Percentiles rank a stretch among this genome's conserved stretches.
phyloP scores from a whole-genome alignment of 2,329 filamentous ascomycete genomes.

The Aspergillus novoparasiticus region DNA sequence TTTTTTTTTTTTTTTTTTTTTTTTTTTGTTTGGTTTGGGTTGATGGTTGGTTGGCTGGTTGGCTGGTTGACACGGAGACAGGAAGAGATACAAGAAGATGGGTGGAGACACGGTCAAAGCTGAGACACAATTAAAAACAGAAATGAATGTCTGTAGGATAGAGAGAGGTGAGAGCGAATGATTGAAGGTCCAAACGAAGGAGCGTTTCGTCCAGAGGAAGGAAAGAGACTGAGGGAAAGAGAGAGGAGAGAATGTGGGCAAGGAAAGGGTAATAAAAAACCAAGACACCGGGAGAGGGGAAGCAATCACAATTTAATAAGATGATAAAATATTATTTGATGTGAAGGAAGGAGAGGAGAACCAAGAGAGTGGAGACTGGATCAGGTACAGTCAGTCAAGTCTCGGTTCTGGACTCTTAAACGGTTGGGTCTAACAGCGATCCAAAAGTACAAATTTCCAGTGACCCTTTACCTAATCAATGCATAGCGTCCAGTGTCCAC shows the following conservation, averaged over 20 bases:
- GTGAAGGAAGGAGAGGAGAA: neutral
- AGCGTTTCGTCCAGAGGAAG: neutral
- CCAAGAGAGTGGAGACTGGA: neutral
- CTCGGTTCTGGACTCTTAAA: constrained; percentile 1
- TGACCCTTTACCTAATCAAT: constrained; percentile 3
- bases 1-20: neutral
- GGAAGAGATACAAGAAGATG: neutral
- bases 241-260: neutral
- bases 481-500: neutral
- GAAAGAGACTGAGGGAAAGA: neutral
- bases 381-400: neutral
- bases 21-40: neutral
- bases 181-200: neutral
- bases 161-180: neutral
- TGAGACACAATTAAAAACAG: neutral
- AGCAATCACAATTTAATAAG: neutral
- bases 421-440: neutral
- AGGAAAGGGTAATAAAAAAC: neutral
- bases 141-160: neutral
- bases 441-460: neutral
- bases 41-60: neutral
- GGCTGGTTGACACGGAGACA: neutral
- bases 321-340: neutral
- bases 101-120: neutral
- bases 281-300: neutral